phyloP scores from a whole-genome alignment of 805 yeast genomes.

The Saturnispora hagleri region DNA sequence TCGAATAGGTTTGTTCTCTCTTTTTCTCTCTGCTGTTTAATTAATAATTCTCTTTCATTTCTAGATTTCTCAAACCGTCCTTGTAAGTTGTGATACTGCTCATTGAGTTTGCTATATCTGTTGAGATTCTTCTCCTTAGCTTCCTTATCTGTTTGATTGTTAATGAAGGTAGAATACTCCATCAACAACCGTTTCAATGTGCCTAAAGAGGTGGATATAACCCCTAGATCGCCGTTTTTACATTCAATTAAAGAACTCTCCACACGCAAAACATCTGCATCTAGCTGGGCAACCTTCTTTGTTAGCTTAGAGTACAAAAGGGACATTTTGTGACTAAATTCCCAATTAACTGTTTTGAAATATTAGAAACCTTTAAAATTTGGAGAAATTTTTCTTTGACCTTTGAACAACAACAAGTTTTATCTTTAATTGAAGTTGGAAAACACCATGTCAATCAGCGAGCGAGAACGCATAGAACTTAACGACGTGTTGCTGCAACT shows the following conservation, averaged over 20 bases:
- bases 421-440: neutral
- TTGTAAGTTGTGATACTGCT: neutral
- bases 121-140: neutral
- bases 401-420: neutral
- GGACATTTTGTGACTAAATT: neutral
- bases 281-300: neutral
- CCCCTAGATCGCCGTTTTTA: neutral
- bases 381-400: neutral
- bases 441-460: neutral
- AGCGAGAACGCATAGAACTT: neutral
- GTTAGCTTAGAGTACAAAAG: neutral
- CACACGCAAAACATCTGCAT: neutral
- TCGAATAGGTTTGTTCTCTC: neutral
- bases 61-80: neutral
- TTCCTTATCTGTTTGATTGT: neutral
- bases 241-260: neutral
- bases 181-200: neutral
- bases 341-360: neutral
- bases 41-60: neutral
- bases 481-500: slow-evolving; percentile 1
- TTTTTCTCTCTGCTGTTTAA: neutral
- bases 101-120: neutral
- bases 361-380: neutral
- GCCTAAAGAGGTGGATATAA: neutral
- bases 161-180: neutral